phyloP scores from a whole-genome alignment of 2,329 filamentous ascomycete species.

The Dactylellina haptotyla region DNA sequence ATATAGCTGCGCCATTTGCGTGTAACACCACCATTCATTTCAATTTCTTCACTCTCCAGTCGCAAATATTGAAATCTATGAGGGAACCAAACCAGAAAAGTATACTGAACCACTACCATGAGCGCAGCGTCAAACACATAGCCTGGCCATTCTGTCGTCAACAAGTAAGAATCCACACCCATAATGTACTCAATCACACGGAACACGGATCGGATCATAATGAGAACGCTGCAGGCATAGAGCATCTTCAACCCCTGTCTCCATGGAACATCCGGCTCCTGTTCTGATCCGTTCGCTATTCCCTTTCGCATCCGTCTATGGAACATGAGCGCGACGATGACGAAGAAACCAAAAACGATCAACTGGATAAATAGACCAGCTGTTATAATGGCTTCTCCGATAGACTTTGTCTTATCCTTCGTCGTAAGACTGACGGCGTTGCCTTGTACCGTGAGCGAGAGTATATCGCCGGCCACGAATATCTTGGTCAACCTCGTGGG shows the following conservation, averaged over 20 bases:
- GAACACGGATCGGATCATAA: slow-evolving; percentile 66
- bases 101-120: slow-evolving; percentile 63
- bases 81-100: slow-evolving; percentile 62
- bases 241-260: slow-evolving; percentile 58
- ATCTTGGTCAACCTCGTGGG: slow-evolving; percentile 66
- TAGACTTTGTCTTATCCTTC: slow-evolving; percentile 57
- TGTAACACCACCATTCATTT: neutral
- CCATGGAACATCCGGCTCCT: slow-evolving; percentile 22
- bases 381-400: slow-evolving; percentile 67
- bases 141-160: slow-evolving; percentile 63
- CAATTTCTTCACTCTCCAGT: neutral
- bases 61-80: slow-evolving; percentile 6
- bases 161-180: slow-evolving; percentile 64
- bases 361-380: slow-evolving; percentile 70
- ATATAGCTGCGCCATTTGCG: neutral
- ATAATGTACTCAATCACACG: slow-evolving; percentile 65
- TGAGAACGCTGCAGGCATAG: slow-evolving; percentile 63
- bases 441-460: slow-evolving; percentile 67
- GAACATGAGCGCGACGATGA: slow-evolving; percentile 65
- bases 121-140: slow-evolving; percentile 65
- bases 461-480: slow-evolving; percentile 68
- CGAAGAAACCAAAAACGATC: slow-evolving; percentile 69
- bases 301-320: slow-evolving; percentile 59
- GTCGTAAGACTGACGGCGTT: slow-evolving; percentile 61
- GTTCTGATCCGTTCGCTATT: neutral